Evolutionary conservation across 352 stramenopile genomes (phyloP).

Genomic region (Globisporangium canariense): DNA sequence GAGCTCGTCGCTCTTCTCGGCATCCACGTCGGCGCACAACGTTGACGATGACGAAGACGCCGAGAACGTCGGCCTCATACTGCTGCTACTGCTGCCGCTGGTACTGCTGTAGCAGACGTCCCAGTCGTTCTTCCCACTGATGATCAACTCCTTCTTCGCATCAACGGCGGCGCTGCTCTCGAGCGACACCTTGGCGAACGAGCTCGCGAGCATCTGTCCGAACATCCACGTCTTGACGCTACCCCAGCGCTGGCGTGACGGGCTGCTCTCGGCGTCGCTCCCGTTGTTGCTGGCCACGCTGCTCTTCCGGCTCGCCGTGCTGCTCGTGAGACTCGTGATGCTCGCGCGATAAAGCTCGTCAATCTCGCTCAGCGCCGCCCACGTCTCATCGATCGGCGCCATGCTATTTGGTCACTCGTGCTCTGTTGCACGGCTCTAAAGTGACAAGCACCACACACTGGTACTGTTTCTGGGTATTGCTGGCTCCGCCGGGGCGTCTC

Average conservation of each 20-base stretch:
- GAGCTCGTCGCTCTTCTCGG: constrained; percentile 13
- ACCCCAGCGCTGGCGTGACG: constrained; percentile 38
- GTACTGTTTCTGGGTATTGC: not conserved
- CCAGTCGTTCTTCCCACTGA: constrained; percentile 32
- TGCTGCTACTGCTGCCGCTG: not conserved
- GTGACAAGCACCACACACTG: not conserved
- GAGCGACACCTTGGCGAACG: constrained; percentile 57
- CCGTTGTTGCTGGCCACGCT: constrained; percentile 3
- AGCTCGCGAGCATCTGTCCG: constrained; percentile 55
- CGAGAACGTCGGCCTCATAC: constrained; percentile 28
- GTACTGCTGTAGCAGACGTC: constrained; percentile 32
- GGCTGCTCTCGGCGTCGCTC: constrained; percentile 8
- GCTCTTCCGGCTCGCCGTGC: constrained; percentile 4
- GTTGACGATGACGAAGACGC: constrained; percentile 51
- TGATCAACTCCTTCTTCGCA: constrained; percentile 7
- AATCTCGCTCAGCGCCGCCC: constrained; percentile 7
- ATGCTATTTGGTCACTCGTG: not conserved
- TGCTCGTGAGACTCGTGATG: constrained; percentile 4
- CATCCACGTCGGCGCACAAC: constrained; percentile 36
- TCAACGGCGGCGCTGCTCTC: constrained; percentile 15
- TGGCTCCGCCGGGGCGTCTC: not conserved
- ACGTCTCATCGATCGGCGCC: constrained; percentile 17
- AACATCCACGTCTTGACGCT: constrained; percentile 81
- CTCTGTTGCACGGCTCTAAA: not conserved
- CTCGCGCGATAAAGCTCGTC: constrained; percentile 7